Evolutionary conservation across 2,329 filamentous ascomycete species (phyloP).

Genomic region (Aspergillus alliaceus): DNA sequence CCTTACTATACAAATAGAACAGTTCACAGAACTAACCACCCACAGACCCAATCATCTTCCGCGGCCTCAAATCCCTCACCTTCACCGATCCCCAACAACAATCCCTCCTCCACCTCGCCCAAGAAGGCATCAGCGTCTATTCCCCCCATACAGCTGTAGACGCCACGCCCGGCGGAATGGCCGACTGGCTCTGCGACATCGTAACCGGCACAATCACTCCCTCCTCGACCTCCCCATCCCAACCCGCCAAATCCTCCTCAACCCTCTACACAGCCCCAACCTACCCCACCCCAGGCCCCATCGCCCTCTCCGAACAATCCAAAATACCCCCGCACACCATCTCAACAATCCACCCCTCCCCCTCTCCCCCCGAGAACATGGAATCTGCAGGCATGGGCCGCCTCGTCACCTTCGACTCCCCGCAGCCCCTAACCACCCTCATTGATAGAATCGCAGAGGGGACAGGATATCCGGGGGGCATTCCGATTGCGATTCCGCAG

Average conservation of each 20-base stretch:
- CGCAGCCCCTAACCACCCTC: slow-evolving; percentile 56
- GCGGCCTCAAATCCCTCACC: slow-evolving; percentile 84
- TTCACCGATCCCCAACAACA: slow-evolving; percentile 82
- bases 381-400: slow-evolving; percentile 62
- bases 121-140: slow-evolving; percentile 90
- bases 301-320: slow-evolving; percentile 31
- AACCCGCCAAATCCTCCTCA: slow-evolving; percentile 22
- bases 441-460: slow-evolving; percentile 62
- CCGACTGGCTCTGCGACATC: slow-evolving; percentile 90
- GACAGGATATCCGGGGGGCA: slow-evolving; percentile 67
- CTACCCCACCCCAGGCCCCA: slow-evolving; percentile 34
- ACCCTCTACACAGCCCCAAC: slow-evolving; percentile 41
- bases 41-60: slow-evolving; percentile 93
- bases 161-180: slow-evolving; percentile 78
- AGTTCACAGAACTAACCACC: background rate
- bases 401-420: slow-evolving; percentile 54
- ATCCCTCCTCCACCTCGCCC: slow-evolving; percentile 76
- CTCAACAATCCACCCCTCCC: slow-evolving; percentile 54
- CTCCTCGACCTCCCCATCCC: background rate
- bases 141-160: slow-evolving; percentile 94
- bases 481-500: slow-evolving; percentile 65
- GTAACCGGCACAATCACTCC: slow-evolving; percentile 57
- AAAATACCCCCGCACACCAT: slow-evolving; percentile 48
- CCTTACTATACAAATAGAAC: background rate
- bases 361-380: slow-evolving; percentile 35